phyloP scores from a whole-genome alignment of 2,329 filamentous ascomycete species.

The Paecilomyces variotii region DNA sequence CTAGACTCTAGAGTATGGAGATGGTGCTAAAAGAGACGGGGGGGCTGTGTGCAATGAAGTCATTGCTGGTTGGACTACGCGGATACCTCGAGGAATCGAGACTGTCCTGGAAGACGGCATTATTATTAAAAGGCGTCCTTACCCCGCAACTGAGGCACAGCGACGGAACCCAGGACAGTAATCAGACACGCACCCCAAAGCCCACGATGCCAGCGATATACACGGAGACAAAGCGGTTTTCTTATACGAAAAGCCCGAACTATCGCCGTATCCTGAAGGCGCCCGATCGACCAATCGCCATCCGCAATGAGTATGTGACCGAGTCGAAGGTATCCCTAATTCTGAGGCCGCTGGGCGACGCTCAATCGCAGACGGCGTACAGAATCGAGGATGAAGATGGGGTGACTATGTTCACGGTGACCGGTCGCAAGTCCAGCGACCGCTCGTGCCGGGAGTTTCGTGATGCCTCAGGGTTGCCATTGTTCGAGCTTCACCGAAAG shows the following conservation, averaged over 20 bases:
- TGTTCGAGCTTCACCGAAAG: slow-evolving; percentile 17
- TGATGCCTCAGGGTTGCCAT: slow-evolving; percentile 18
- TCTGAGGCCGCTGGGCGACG: slow-evolving; percentile 3
- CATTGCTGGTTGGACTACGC: neutral
- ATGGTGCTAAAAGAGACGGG: neutral
- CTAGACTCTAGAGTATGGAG: neutral
- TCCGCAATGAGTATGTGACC: slow-evolving; percentile 16
- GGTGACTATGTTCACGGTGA: slow-evolving; percentile 15
- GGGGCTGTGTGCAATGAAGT: neutral
- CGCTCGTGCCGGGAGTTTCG: slow-evolving; percentile 19
- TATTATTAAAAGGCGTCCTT: neutral
- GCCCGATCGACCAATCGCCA: slow-evolving; percentile 12
- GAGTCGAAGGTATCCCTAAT: slow-evolving; percentile 14
- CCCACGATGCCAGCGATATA: neutral
- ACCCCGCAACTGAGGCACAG: neutral
- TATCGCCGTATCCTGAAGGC: slow-evolving; percentile 11
- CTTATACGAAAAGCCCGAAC: neutral
- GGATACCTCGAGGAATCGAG: neutral
- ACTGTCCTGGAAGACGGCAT: neutral
- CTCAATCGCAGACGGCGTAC: slow-evolving; percentile 1
- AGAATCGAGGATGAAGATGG: slow-evolving; percentile 12
- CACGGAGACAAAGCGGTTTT: neutral
- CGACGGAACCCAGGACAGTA: neutral
- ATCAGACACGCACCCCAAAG: neutral
- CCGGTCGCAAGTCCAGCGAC: slow-evolving; percentile 16